Evolutionary conservation across 176 grass and related monocot species (phyloP).

Genomic region (Chloris gayana): DNA sequence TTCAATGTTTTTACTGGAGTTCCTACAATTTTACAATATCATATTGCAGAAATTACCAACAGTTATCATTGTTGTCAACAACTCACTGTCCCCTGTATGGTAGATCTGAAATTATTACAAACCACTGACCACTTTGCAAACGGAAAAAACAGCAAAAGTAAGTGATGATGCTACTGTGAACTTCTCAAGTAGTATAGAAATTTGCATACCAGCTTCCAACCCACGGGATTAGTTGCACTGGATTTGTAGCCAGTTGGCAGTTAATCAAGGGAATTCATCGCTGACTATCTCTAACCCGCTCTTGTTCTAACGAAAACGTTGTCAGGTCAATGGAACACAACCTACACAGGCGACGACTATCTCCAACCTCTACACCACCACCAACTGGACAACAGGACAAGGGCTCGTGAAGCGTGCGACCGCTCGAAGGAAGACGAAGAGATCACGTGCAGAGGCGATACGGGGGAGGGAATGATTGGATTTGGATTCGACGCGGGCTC

Average conservation of each 20-base stretch:
- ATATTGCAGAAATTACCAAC: not conserved
- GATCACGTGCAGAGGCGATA: not conserved
- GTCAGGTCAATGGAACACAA: constrained; percentile 21
- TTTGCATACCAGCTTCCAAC: not conserved
- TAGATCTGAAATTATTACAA: not conserved
- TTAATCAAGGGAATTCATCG: not conserved
- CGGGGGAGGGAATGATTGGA: not conserved
- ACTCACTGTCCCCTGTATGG: not conserved
- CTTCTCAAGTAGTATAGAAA: not conserved
- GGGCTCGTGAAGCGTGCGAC: not conserved
- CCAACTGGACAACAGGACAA: not conserved
- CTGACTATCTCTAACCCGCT: not conserved
- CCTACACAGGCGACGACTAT: not conserved
- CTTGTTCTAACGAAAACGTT: constrained; percentile 2
- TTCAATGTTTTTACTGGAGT: not conserved
- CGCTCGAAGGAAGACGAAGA: not conserved
- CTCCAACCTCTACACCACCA: not conserved
- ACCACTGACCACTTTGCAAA: not conserved
- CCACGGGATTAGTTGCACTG: not conserved
- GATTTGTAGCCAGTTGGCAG: not conserved
- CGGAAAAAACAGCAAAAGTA: not conserved
- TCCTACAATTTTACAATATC: too few species aligned
- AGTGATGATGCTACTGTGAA: not conserved
- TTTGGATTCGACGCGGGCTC: constrained; percentile 11
- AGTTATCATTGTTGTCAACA: not conserved